phyloP scores from a whole-genome alignment of 2,329 filamentous ascomycete genomes.

The Colletotrichum horii region DNA sequence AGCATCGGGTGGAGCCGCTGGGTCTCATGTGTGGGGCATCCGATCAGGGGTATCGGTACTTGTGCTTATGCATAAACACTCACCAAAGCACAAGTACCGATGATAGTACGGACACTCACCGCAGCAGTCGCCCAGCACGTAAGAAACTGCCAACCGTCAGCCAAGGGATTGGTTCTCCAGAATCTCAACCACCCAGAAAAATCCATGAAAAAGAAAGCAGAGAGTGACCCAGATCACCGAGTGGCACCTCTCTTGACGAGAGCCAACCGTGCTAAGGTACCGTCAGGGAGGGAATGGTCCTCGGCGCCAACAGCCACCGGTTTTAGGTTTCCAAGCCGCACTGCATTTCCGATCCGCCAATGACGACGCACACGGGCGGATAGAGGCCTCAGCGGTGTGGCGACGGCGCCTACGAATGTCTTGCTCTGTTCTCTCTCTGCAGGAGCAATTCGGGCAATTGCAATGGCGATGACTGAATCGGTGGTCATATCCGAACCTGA shows the following conservation, averaged over 20 bases:
- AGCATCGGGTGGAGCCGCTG: background rate
- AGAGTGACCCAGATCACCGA: background rate
- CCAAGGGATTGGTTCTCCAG: background rate
- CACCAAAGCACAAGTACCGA: background rate
- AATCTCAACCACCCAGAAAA: background rate
- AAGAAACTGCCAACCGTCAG: background rate
- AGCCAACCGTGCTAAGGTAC: background rate
- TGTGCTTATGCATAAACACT: background rate
- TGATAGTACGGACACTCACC: background rate
- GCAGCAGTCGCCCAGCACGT: background rate
- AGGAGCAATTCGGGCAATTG: background rate
- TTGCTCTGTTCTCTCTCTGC: no score
- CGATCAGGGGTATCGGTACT: background rate
- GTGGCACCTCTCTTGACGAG: background rate
- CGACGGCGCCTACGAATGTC: background rate
- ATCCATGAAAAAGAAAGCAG: background rate
- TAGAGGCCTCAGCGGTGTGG: background rate
- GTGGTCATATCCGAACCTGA: background rate
- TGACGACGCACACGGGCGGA: background rate
- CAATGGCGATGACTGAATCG: background rate
- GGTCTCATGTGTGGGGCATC: background rate
- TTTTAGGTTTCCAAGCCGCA: conserved; percentile 6
- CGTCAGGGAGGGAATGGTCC: background rate
- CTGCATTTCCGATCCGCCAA: background rate
- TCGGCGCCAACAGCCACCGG: conserved; percentile 2